Percentiles rank a stretch among this genome's conserved stretches.
These are phyloP conservation scores for Austroboletus niveus DNA, from an alignment of 1,284 basidiomycete genomes.

Conservation along the genomic window DNA sequence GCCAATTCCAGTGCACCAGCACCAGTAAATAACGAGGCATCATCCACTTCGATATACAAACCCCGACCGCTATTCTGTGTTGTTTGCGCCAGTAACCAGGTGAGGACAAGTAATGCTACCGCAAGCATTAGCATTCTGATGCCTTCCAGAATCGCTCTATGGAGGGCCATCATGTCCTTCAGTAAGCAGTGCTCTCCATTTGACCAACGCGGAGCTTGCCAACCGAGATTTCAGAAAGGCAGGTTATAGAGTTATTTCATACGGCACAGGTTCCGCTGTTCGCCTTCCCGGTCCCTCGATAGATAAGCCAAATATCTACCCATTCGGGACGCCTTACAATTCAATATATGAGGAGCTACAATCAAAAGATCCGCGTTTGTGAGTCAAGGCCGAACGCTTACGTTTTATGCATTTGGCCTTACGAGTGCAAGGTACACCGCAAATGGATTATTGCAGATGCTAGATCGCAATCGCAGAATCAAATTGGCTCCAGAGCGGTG, in stretches of 20 bases:
- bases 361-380: conserved; percentile 84
- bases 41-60: conserved; percentile 43
- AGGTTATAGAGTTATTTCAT: conserved; percentile 89
- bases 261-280: conserved; percentile 95
- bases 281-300: conserved; percentile 94
- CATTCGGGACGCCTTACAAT: conserved; percentile 98
- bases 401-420: conserved; percentile 8
- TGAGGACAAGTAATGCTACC: conserved; percentile 35
- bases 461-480: conserved; percentile 92
- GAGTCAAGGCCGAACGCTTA: conserved; percentile 32
- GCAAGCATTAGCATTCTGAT: conserved; percentile 12
- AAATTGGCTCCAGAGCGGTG: conserved; percentile 95
- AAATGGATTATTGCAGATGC: conserved; percentile 96
- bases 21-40: conserved; percentile 8
- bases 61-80: conserved; percentile 88
- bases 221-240: conserved; percentile 59
- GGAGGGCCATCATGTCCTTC: conserved; percentile 93
- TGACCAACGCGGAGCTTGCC: conserved; percentile 1
- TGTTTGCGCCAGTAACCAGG: conserved; percentile 97
- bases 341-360: conserved; percentile 93
- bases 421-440: conserved; percentile 73
- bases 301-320: conserved; percentile 97
- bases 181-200: conserved; percentile 52
- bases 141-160: conserved; percentile 89
- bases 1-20: conserved; percentile 5